A percentile compares a stretch with the other conserved stretches of the same genome.
phyloP scores from a whole-genome alignment of 2,329 filamentous ascomycete species.

The Aspergillus spinulosporus region DNA sequence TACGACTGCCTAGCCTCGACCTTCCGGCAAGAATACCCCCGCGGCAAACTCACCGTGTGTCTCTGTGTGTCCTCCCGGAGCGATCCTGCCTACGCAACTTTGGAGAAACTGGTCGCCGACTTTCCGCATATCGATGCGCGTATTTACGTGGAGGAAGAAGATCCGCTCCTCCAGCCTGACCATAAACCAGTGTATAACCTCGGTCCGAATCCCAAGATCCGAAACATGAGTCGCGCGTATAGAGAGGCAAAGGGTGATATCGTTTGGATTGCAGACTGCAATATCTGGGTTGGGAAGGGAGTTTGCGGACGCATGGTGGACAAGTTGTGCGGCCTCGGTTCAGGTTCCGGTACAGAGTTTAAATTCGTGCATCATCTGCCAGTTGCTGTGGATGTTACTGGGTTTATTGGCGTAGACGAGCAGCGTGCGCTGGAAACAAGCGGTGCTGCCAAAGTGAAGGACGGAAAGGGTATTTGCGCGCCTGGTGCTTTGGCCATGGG shows the following conservation, averaged over 20 bases:
- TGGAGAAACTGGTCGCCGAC: slow-evolving; percentile 70
- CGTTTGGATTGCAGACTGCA: slow-evolving; percentile 94
- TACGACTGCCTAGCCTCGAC: slow-evolving; percentile 90
- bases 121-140: slow-evolving; percentile 70
- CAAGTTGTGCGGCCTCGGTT: slow-evolving; percentile 68
- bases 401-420: slow-evolving; percentile 30
- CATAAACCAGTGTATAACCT: slow-evolving; percentile 58
- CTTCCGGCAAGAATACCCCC: slow-evolving; percentile 79
- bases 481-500: slow-evolving; percentile 45
- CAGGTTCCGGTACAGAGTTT: slow-evolving; percentile 53
- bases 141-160: slow-evolving; percentile 79
- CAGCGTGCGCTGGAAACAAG: slow-evolving; percentile 19
- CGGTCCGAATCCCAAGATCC: slow-evolving; percentile 96
- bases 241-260: slow-evolving; percentile 83
- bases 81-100: slow-evolving; percentile 75
- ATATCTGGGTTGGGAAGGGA: slow-evolving; percentile 82
- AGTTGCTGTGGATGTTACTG: slow-evolving; percentile 72
- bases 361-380: slow-evolving; percentile 97
- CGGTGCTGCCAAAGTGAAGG: neutral
- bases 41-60: slow-evolving; percentile 71
- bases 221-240: slow-evolving; percentile 93
- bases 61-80: slow-evolving; percentile 75
- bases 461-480: slow-evolving; percentile 19
- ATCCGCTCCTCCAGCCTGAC: slow-evolving; percentile 63
- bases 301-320: slow-evolving; percentile 88